Conservation (phyloP, 495 filamentous ascomycete species). For the Tuber microsphaerosporum region DNA sequence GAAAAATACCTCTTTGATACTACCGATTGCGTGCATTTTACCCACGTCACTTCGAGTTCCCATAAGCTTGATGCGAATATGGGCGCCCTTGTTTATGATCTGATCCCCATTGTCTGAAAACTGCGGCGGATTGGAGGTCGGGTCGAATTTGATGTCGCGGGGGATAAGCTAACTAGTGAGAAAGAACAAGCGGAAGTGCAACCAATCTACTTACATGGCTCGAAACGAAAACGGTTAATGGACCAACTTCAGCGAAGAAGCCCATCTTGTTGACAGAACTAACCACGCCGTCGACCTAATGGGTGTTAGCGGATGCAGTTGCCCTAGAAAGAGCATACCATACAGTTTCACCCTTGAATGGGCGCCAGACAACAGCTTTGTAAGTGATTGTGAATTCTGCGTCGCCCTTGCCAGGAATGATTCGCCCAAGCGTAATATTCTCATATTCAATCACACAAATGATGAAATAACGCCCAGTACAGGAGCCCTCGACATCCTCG, state of each 20-base stretch:
- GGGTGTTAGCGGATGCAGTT: slow-evolving; percentile 2
- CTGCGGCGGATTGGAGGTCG: slow-evolving; percentile 77
- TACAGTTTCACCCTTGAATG: slow-evolving; percentile 94
- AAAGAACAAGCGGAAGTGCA: slow-evolving; percentile 25
- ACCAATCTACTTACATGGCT: slow-evolving; percentile 58
- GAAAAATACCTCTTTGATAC: slow-evolving; percentile 69
- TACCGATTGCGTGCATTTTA: slow-evolving; percentile 91
- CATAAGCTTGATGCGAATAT: slow-evolving; percentile 85
- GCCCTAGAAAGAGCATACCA: slow-evolving; percentile 40
- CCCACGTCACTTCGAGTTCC: slow-evolving; percentile 86
- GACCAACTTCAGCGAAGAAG: slow-evolving; percentile 86
- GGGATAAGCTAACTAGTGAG: slow-evolving; percentile 68
- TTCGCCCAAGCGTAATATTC: slow-evolving; percentile 82
- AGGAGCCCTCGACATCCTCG: slow-evolving; percentile 86
- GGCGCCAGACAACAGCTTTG: slow-evolving; percentile 91
- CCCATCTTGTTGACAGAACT: slow-evolving; percentile 82
- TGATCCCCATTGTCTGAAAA: slow-evolving; percentile 82
- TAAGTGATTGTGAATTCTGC: slow-evolving; percentile 94
- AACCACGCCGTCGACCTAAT: slow-evolving; percentile 83
- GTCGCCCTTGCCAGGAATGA: slow-evolving; percentile 78
- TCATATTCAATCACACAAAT: slow-evolving; percentile 93
- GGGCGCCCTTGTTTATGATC: slow-evolving; percentile 86
- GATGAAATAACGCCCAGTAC: slow-evolving; percentile 87
- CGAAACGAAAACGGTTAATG: slow-evolving; percentile 81
- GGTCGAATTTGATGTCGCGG: slow-evolving; percentile 83